A percentile compares a stretch with the other conserved stretches of the same genome.
Evolutionary conservation across 2,329 filamentous ascomycete species (phyloP).

Genomic region (Pseudogymnoascus sp.): DNA sequence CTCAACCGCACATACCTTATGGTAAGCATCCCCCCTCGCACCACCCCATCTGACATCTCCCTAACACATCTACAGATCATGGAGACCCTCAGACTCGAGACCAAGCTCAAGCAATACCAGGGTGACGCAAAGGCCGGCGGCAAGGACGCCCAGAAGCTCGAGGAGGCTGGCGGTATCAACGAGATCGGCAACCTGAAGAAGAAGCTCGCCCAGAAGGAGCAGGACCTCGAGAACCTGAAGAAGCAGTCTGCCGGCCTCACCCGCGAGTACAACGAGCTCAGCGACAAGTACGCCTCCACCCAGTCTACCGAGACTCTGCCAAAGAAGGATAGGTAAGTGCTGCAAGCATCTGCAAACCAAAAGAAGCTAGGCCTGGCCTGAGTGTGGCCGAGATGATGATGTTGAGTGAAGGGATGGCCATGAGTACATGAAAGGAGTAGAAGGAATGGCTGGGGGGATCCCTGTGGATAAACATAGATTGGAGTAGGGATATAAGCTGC

Average conservation of each 20-base stretch:
- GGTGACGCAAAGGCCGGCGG: slow-evolving; percentile 50
- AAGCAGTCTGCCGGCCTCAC: slow-evolving; percentile 81
- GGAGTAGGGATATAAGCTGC: not conserved
- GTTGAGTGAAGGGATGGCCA: not conserved
- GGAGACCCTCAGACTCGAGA: slow-evolving; percentile 61
- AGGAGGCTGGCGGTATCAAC: slow-evolving; percentile 63
- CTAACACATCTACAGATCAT: slow-evolving; percentile 76
- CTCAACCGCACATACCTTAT: slow-evolving; percentile 98
- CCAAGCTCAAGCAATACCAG: slow-evolving; percentile 79
- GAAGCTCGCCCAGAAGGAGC: slow-evolving; percentile 64
- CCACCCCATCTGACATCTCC: slow-evolving; percentile 94
- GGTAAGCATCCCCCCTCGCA: slow-evolving; percentile 55
- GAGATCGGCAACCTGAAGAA: slow-evolving; percentile 64
- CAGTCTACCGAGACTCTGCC: slow-evolving; percentile 39
- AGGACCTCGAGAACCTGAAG: slow-evolving; percentile 79
- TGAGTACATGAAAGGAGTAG: not conserved
- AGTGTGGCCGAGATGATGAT: not conserved
- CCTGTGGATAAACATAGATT: slow-evolving; percentile 1
- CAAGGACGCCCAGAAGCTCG: slow-evolving; percentile 66
- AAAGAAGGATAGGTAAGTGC: slow-evolving; percentile 44
- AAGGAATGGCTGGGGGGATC: not conserved
- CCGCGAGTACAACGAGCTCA: slow-evolving; percentile 77
- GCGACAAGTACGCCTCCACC: slow-evolving; percentile 67
- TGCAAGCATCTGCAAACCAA: not conserved
- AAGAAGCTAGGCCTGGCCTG: not conserved